phyloP scores from a whole-genome alignment of 495 filamentous ascomycete species.

The Talaromyces stipitatus region DNA sequence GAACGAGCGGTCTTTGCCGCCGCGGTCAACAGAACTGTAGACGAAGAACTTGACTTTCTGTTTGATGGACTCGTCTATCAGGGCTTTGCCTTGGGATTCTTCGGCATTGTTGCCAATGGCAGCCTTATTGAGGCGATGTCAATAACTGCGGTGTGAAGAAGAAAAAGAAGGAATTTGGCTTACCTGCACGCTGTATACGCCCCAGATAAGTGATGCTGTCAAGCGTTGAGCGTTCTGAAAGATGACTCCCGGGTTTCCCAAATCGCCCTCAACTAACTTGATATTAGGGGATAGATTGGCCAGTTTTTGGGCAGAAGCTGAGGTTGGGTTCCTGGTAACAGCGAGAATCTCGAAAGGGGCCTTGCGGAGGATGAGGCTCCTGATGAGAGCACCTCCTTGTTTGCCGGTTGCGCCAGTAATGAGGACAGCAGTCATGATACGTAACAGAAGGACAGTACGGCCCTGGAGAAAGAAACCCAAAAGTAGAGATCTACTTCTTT shows the following conservation, averaged over 20 bases:
- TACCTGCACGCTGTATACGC: constrained; percentile 42
- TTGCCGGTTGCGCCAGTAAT: constrained; percentile 67
- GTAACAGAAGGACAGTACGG: too few species aligned
- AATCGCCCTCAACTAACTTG: constrained; percentile 50
- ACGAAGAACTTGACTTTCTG: constrained; percentile 55
- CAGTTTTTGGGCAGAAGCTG: constrained; percentile 45
- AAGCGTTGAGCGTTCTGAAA: constrained; percentile 40
- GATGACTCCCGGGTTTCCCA: constrained; percentile 40
- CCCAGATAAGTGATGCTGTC: constrained; percentile 41
- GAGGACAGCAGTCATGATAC: constrained; percentile 33
- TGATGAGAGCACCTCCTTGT: constrained; percentile 58
- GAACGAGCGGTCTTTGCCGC: constrained; percentile 45
- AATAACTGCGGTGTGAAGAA: constrained; percentile 20
- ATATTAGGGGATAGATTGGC: constrained; percentile 35
- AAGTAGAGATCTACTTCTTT: too few species aligned
- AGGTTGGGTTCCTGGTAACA: constrained; percentile 54
- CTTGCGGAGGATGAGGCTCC: constrained; percentile 41
- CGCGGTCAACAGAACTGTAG: constrained; percentile 61
- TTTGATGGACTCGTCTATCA: constrained; percentile 52
- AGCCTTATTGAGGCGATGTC: constrained; percentile 30
- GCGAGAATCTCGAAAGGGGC: constrained; percentile 57
- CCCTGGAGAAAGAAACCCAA: too few species aligned
- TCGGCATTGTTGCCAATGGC: constrained; percentile 42
- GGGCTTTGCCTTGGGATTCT: constrained; percentile 51
- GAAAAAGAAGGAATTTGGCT: constrained; percentile 14